phyloP scores from a whole-genome alignment of 225 moss, liverwort and hornwort species.

The Straminergon stramineum region DNA sequence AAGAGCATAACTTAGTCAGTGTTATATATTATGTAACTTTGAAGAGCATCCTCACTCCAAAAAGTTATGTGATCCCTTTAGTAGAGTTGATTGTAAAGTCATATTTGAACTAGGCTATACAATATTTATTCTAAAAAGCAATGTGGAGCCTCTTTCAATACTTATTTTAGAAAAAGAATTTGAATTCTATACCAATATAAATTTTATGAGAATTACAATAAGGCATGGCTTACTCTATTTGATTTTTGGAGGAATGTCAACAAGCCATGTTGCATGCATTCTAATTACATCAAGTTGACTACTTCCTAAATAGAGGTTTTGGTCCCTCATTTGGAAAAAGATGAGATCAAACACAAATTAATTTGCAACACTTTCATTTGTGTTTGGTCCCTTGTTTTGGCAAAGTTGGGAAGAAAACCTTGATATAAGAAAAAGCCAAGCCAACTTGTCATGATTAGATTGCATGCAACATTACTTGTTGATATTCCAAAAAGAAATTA shows the following conservation, averaged over 20 bases:
- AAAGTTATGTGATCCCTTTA: no score
- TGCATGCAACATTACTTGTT: not conserved
- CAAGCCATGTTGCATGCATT: not conserved
- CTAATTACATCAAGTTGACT: accelerated
- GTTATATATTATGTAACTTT: no score
- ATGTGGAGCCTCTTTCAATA: not conserved
- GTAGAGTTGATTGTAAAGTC: not conserved
- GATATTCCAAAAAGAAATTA: not conserved
- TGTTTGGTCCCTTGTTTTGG: not conserved
- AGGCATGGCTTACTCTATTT: not conserved
- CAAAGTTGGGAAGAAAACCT: not conserved
- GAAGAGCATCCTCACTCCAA: accelerated
- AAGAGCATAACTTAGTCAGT: no score
- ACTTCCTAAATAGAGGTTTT: not conserved
- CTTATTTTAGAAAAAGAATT: no score
- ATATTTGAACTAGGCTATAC: not conserved
- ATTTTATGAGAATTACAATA: not conserved
- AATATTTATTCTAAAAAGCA: not conserved
- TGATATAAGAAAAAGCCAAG: not conserved
- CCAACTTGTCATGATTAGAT: no score
- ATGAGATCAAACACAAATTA: not conserved
- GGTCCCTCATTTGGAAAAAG: accelerated
- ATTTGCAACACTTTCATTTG: not conserved
- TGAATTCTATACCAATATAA: not conserved
- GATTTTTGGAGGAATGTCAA: not conserved